Evolutionary conservation across 139 green algal species (phyloP).

Genomic region (Chlorella sp.): DNA sequence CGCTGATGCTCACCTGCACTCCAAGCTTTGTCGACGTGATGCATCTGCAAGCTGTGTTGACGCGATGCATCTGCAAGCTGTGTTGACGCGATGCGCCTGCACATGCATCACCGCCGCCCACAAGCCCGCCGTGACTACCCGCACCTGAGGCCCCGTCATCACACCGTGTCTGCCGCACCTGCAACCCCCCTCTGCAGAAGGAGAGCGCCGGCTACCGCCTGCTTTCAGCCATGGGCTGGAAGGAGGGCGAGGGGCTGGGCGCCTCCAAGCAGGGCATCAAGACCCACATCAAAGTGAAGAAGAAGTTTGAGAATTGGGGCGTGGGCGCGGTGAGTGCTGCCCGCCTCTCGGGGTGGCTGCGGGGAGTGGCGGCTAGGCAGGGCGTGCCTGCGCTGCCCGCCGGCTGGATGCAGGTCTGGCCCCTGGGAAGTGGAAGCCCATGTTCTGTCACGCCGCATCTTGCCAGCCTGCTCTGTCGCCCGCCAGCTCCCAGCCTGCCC

Average conservation of each 20-base stretch:
- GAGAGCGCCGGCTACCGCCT: conserved; percentile 74
- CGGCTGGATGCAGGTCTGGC: no score
- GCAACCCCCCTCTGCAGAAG: conserved; percentile 61
- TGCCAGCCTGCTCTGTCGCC: not conserved
- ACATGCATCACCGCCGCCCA: no score
- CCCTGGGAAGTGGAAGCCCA: not conserved
- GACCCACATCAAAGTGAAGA: conserved; percentile 86
- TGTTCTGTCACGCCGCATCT: not conserved
- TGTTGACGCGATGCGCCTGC: no score
- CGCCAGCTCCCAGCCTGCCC: not conserved
- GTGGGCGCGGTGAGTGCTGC: conserved; percentile 65
- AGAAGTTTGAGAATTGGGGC: conserved; percentile 82
- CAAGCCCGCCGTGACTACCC: not conserved
- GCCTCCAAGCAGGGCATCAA: conserved; percentile 84
- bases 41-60: no score
- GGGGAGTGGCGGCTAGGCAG: no score
- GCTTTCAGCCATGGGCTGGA: conserved; percentile 81
- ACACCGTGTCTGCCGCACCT: not conserved
- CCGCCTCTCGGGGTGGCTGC: not conserved
- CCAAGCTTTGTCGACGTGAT: no score
- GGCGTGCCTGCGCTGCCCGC: no score
- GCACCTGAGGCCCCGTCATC: no score
- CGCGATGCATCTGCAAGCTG: no score
- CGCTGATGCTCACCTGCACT: not conserved
- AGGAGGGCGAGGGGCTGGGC: conserved; percentile 85